These are phyloP conservation scores for Plectranthus barbatus DNA, from an alignment of 257 asterid species.

Conservation along the genomic window DNA sequence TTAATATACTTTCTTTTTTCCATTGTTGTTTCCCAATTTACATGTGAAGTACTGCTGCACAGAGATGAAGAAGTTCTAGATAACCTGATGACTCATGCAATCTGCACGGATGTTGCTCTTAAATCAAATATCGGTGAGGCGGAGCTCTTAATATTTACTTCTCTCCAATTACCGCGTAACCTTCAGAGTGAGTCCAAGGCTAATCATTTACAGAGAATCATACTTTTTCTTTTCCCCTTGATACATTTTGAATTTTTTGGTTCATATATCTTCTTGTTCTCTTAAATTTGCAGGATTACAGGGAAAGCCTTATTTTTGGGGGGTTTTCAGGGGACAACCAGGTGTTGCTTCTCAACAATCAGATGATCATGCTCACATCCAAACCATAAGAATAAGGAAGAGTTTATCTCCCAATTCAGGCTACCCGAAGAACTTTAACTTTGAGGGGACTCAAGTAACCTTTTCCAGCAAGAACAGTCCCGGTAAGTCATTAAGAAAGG, in stretches of 20 bases:
- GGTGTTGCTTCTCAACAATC: conserved; percentile 18
- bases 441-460: conserved; percentile 17
- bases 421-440: conserved; percentile 17
- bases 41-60: conserved; percentile 8
- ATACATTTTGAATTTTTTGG: background rate
- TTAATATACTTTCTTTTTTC: background rate
- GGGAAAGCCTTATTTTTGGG: conserved; percentile 54
- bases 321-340: conserved; percentile 36
- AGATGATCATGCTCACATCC: conserved; percentile 15
- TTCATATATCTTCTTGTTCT: conserved; percentile 1
- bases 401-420: conserved; percentile 26
- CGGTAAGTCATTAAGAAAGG: conserved; percentile 28
- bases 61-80: conserved; percentile 42
- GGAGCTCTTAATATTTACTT: conserved; percentile 48
- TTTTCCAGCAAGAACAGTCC: conserved; percentile 23
- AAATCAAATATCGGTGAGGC: conserved; percentile 31
- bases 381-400: conserved; percentile 14
- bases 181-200: conserved; percentile 36
- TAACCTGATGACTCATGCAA: conserved; percentile 30
- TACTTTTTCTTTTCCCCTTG: background rate
- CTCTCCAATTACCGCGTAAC: conserved; percentile 38
- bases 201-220: background rate
- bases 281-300: conserved; percentile 35
- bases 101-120: conserved; percentile 29
- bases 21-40: background rate